phyloP scores from a whole-genome alignment of 352 stramenopile genomes.

The Nothophytophthora sp. region DNA sequence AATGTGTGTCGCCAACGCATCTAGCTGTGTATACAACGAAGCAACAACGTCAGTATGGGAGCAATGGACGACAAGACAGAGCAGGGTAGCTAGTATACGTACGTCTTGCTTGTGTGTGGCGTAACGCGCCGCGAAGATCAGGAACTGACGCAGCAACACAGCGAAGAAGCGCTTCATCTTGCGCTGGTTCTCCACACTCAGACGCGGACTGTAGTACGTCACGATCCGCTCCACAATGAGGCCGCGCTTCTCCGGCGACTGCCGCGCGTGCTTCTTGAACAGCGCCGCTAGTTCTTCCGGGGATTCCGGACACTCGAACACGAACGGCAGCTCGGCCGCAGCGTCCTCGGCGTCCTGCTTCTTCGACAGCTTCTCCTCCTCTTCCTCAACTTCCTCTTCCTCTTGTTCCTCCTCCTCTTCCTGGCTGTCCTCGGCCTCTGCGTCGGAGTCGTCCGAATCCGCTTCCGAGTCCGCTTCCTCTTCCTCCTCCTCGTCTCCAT shows the following conservation, averaged over 20 bases:
- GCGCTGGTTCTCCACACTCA: constrained; percentile 94
- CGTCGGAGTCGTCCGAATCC: constrained; percentile 48
- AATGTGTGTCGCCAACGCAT: constrained; percentile 82
- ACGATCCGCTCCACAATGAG: constrained; percentile 94
- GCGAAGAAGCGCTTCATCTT: constrained; percentile 97
- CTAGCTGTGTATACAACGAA: constrained; percentile 60
- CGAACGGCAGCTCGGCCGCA: constrained; percentile 92
- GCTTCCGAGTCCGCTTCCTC: constrained; percentile 41
- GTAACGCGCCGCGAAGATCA: constrained; percentile 88
- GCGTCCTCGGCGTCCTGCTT: constrained; percentile 50
- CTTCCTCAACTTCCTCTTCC: constrained; percentile 55
- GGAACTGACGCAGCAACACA: constrained; percentile 93
- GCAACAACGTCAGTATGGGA: constrained; percentile 8
- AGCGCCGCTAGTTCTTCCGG: constrained; percentile 89
- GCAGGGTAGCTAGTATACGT: constrained; percentile 14
- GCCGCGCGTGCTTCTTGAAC: constrained; percentile 89
- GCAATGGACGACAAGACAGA: background rate
- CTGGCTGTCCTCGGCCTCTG: constrained; percentile 74
- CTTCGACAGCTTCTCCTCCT: constrained; percentile 81
- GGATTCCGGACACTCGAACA: constrained; percentile 94
- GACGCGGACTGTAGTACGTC: constrained; percentile 92
- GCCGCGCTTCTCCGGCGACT: constrained; percentile 63
- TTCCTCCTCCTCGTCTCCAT: constrained; percentile 43
- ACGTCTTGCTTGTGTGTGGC: constrained; percentile 65
- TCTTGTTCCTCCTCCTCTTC: constrained; percentile 40